Conservation (phyloP, 805 yeast species). For the Debaryomyces maramus region DNA sequence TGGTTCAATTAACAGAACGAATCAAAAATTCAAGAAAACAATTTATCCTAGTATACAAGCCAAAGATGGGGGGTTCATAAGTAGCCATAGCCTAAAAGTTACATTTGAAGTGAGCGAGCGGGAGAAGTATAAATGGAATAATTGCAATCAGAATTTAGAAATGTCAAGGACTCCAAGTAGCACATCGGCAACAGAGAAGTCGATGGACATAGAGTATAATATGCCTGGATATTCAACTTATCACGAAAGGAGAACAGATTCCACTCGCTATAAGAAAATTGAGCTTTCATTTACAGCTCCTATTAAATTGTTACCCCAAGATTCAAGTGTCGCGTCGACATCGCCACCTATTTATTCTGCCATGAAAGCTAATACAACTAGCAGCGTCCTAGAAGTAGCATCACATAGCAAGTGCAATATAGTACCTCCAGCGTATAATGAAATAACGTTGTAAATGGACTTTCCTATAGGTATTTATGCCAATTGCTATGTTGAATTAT, state of each 20-base stretch:
- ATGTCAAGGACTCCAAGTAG: conserved; percentile 3
- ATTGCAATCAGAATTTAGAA: neutral
- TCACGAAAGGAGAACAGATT: conserved; percentile 7
- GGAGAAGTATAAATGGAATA: neutral
- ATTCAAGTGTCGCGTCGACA: conserved; percentile 11
- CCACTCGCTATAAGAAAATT: conserved; percentile 9
- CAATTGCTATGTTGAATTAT: neutral
- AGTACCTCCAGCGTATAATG: neutral
- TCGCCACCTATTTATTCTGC: conserved; percentile 14
- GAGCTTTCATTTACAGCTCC: conserved; percentile 16
- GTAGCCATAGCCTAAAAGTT: conserved; percentile 11
- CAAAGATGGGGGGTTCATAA: conserved; percentile 8
- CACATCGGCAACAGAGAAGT: neutral
- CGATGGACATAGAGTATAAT: neutral
- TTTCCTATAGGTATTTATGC: no score
- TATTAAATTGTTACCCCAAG: conserved; percentile 10
- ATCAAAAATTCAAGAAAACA: conserved; percentile 5
- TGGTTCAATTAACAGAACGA: neutral
- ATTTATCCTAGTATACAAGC: conserved; percentile 10
- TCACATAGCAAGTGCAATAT: neutral
- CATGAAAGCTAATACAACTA: neutral
- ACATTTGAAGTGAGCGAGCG: conserved; percentile 13
- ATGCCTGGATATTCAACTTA: conserved; percentile 9
- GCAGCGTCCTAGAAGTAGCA: neutral
- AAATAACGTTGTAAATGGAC: conserved; percentile 1